Percentiles rank a stretch among this genome's conserved stretches.
Evolutionary conservation across 306 rosid species (phyloP).

Genomic region (Neltuma alba): DNA sequence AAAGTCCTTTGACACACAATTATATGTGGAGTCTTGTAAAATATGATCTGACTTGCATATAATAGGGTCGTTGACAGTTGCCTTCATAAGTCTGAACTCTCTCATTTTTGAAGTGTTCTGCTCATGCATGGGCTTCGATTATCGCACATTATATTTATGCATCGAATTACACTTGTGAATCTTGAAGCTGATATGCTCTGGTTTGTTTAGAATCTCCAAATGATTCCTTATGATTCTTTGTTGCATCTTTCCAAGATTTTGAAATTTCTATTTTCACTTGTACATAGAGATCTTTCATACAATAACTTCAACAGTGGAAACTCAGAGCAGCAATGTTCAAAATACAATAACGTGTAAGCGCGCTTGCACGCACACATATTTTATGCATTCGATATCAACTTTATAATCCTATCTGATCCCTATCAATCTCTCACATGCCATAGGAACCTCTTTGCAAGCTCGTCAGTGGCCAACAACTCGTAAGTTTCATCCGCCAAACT

Average conservation of each 20-base stretch:
- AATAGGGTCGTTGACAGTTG: neutral
- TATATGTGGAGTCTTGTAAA: neutral
- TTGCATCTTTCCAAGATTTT: conserved; percentile 9
- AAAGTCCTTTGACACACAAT: neutral
- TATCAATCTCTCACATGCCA: neutral
- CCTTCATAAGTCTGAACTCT: neutral
- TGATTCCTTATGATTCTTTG: neutral
- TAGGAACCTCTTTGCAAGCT: conserved; percentile 51
- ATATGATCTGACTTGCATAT: neutral
- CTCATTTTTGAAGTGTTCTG: neutral
- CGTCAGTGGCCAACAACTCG: conserved; percentile 36
- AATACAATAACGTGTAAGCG: conserved; percentile 60
- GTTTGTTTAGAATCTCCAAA: neutral
- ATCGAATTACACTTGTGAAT: neutral
- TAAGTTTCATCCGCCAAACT: conserved; percentile 27
- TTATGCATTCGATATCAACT: neutral
- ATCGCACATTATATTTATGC: neutral
- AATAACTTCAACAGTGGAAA: conserved; percentile 46
- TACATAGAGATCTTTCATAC: conserved; percentile 72
- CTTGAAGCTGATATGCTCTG: neutral
- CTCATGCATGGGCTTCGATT: neutral
- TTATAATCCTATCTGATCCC: conserved; percentile 25
- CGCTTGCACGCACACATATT: neutral
- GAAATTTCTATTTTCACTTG: conserved; percentile 24
- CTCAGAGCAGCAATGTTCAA: conserved; percentile 44